Evolutionary conservation across 345 rosid genomes (phyloP).

Genomic region (Viola odorata): DNA sequence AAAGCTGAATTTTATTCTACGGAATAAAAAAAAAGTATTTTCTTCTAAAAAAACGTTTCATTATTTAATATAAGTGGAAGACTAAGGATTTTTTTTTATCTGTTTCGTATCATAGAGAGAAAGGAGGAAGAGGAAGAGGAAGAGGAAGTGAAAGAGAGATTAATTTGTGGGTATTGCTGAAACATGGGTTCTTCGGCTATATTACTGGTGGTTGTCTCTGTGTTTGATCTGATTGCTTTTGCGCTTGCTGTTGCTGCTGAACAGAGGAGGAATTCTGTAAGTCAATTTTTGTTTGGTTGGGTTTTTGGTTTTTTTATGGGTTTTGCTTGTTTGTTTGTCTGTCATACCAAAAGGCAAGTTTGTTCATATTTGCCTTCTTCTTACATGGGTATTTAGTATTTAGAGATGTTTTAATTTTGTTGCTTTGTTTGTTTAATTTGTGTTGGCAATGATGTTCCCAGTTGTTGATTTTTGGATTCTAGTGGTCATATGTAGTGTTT

Average conservation of each 20-base stretch:
- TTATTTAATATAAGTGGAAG: no score
- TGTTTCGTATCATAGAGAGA: background rate
- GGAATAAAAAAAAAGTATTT: background rate
- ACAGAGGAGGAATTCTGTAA: constrained; percentile 78
- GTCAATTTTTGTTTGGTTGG: constrained; percentile 19
- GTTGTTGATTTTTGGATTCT: no score
- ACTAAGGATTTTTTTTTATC: background rate
- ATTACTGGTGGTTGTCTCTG: constrained; percentile 55
- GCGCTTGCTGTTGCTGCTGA: constrained; percentile 96
- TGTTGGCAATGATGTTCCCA: no score
- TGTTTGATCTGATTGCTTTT: constrained; percentile 75
- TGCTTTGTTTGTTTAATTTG: background rate
- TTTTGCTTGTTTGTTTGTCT: background rate
- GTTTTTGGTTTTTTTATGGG: background rate
- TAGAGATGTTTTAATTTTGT: background rate
- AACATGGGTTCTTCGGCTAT: constrained; percentile 56
- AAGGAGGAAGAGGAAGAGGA: background rate
- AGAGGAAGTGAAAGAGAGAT: background rate
- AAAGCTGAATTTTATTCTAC: background rate
- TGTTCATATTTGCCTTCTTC: background rate
- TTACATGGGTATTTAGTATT: background rate
- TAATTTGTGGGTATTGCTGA: constrained; percentile 6
- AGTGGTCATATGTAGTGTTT: no score
- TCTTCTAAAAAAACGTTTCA: background rate
- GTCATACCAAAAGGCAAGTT: background rate